Base-by-base conservation (phyloP, 164 flowering plant genomes). In the Santalum album region DNA sequence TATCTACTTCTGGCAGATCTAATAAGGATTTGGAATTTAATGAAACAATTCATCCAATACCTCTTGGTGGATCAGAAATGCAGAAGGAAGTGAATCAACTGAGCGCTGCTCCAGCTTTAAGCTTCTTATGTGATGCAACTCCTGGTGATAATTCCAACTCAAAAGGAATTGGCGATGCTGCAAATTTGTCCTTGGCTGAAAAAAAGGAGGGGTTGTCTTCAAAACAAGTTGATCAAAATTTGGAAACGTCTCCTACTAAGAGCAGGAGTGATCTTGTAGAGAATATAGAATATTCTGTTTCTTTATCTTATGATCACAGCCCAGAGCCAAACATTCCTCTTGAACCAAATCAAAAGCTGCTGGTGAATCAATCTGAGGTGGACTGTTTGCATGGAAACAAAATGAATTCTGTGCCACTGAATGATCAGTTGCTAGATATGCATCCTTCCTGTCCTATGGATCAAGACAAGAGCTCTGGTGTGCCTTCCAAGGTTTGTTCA, bases 31-130 rank as follows among this genome's bases (percentile, higher is more conserved):
- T 18, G 21, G 45, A 60, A 38, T 35, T 49, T 12, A 22, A 46
- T 34, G 63, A 62, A 60, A 23, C 26, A 40, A 24, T 57, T 54
- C 49, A 36, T 63, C 24, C 49, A 36, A 61, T 55, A 19, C 26
- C 7, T 64, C 20, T 14, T 24, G 1, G 21, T 20, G 62, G 32
- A 46, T 55, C 58, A 50, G 65, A 63, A 55, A 54, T 21, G 25
- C 65, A 25, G 24, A 48, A 62, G 26, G 67, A 59, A 59, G 52
- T 25, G 32, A 38, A 25, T 49, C 64, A 61, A 53, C 39, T 49
- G 24, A 58, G 53, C 29, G 44, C 57, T 47, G 47, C 29, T 34
- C 12, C 56, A 14, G 14, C 53, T 49, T 25, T 20, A 19, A 57
- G 53, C 18, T 18, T 38, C 11, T 32, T 0, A 18, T 40, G 23